Evolutionary conservation across 352 stramenopile genomes (phyloP).

Genomic region (Pythium sukuiense): DNA sequence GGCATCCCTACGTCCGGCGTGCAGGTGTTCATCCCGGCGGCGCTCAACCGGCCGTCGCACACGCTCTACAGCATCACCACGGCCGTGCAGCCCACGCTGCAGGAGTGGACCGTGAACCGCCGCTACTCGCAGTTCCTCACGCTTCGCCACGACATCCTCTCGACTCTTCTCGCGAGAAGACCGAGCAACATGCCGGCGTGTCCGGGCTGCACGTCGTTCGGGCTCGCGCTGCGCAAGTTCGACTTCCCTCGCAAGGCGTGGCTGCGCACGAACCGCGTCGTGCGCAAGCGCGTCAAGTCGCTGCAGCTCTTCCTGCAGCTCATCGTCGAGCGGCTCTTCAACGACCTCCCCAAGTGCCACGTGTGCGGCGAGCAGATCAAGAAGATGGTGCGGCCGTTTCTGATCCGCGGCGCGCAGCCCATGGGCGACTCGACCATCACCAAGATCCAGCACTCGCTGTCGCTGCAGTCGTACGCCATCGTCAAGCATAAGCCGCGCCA

Average conservation of each 20-base stretch:
- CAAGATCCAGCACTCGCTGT: conserved; percentile 78
- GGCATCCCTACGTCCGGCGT: conserved; percentile 36
- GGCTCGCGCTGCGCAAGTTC: conserved; percentile 57
- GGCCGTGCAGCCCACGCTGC: conserved; percentile 68
- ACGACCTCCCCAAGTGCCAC: conserved; percentile 70
- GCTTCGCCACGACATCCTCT: conserved; percentile 67
- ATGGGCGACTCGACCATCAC: conserved; percentile 65
- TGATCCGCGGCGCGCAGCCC: conserved; percentile 74
- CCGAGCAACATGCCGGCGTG: conserved; percentile 36
- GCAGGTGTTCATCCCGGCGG: conserved; percentile 80
- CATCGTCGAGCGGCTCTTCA: conserved; percentile 66
- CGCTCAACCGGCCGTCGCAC: conserved; percentile 79
- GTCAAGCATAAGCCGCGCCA: conserved; percentile 39
- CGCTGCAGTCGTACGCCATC: conserved; percentile 60
- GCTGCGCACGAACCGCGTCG: conserved; percentile 69
- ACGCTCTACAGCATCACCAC: conserved; percentile 87
- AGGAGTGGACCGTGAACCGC: conserved; percentile 85
- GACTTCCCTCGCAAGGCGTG: conserved; percentile 68
- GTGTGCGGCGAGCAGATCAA: conserved; percentile 68
- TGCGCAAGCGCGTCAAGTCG: conserved; percentile 60
- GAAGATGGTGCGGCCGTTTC: conserved; percentile 72
- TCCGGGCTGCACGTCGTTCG: conserved; percentile 66
- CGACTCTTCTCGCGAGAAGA: conserved; percentile 29
- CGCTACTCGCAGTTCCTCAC: conserved; percentile 87
- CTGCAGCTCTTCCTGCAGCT: conserved; percentile 80